These are phyloP conservation scores for Plasmodium cynomolgi DNA, from an alignment of 169 alveolate genomes.

Conservation along the genomic window DNA sequence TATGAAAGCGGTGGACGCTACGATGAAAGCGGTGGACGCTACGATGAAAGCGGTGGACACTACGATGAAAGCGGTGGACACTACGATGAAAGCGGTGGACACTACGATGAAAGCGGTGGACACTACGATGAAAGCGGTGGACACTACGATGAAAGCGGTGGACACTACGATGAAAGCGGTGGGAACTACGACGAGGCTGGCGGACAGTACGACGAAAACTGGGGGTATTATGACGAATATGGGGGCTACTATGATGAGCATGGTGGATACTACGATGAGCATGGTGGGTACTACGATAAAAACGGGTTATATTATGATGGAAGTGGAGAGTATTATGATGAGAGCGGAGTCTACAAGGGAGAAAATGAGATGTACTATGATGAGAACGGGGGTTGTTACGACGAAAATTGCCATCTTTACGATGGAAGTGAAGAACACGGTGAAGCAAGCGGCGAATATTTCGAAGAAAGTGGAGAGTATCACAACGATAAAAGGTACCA, in stretches of 20 bases:
- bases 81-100: neutral
- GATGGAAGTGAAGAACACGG: neutral
- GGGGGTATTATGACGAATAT: conserved; percentile 4
- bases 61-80: neutral
- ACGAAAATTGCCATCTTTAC: neutral
- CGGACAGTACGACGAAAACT: neutral
- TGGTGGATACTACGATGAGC: neutral
- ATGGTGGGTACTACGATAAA: neutral
- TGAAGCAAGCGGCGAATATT: neutral
- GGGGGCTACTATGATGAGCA: conserved; percentile 1
- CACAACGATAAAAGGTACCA: neutral
- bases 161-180: neutral
- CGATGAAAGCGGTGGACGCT: neutral
- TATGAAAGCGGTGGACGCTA: neutral
- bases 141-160: neutral
- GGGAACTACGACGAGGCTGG: neutral
- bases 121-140: neutral
- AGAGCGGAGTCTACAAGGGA: neutral
- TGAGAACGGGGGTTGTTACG: neutral
- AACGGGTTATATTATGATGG: conserved; percentile 29
- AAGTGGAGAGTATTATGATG: conserved; percentile 17
- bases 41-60: neutral
- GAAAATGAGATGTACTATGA: neutral
- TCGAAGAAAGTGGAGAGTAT: neutral
- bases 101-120: neutral